Conservation (phyloP, 352 stramenopile species). For the Pythium apleroticum region DNA sequence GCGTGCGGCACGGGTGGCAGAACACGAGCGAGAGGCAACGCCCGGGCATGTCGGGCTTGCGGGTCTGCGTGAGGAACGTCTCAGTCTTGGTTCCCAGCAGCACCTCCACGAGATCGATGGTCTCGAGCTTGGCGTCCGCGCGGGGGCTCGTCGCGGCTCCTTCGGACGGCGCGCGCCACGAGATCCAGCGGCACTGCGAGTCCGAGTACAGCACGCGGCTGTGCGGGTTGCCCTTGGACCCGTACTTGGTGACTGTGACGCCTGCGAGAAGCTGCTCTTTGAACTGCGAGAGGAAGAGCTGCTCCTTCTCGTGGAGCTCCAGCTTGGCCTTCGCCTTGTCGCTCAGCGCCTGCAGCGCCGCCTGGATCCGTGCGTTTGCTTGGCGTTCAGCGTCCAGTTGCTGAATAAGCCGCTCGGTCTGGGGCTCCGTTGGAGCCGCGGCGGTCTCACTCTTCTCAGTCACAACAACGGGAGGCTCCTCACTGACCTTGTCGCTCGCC, state of each 20-base stretch:
- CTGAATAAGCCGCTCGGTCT: constrained; percentile 29
- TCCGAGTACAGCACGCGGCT: constrained; percentile 56
- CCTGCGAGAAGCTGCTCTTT: constrained; percentile 55
- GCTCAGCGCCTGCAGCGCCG: constrained; percentile 37
- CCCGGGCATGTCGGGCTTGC: constrained; percentile 26
- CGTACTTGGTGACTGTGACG: constrained; percentile 60
- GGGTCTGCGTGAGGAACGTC: constrained; percentile 39
- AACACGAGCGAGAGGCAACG: constrained; percentile 74
- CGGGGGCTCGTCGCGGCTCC: constrained; percentile 34
- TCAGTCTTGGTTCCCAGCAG: constrained; percentile 48
- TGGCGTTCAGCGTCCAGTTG: constrained; percentile 26
- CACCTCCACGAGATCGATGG: constrained; percentile 50
- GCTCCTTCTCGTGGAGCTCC: constrained; percentile 37
- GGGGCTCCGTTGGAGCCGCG: constrained; percentile 10
- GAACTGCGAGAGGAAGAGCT: constrained; percentile 49
- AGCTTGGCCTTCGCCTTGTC: constrained; percentile 26
- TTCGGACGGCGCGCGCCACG: constrained; percentile 41
- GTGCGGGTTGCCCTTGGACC: constrained; percentile 44
- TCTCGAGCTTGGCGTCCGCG: constrained; percentile 49
- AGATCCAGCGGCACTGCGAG: constrained; percentile 55
- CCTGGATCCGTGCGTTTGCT: constrained; percentile 34
- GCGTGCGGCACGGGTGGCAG: constrained; percentile 63
- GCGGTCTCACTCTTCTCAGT: neutral
- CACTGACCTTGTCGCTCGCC: too few relatives aligned
- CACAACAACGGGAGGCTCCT: neutral